A percentile compares a stretch with the other conserved stretches of the same genome.
These are phyloP conservation scores for Diplodia mutila DNA, from an alignment of 2,329 filamentous ascomycete genomes.

Conservation along the genomic window DNA sequence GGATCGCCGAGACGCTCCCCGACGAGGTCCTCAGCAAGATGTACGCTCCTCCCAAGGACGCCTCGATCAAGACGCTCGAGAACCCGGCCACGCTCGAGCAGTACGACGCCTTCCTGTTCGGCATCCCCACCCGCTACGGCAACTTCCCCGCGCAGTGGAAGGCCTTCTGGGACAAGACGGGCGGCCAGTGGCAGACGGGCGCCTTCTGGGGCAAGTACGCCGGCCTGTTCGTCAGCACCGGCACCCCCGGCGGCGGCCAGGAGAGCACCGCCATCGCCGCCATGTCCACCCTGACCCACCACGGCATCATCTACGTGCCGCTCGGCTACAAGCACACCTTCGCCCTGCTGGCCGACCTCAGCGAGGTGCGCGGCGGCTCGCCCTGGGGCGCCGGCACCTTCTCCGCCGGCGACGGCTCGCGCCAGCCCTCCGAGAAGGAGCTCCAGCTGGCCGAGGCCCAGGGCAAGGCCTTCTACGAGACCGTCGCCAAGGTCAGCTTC, in stretches of 20 bases:
- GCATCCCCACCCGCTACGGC: constrained; percentile 93
- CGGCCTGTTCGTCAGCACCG: constrained; percentile 90
- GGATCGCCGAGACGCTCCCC: constrained; percentile 82
- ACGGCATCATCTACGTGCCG: constrained; percentile 96
- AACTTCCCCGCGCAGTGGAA: constrained; percentile 98
- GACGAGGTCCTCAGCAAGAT: constrained; percentile 86
- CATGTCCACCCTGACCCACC: constrained; percentile 86
- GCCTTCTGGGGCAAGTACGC: constrained; percentile 85
- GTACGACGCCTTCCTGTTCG: constrained; percentile 90
- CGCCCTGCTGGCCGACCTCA: constrained; percentile 67
- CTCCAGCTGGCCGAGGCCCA: constrained; percentile 78
- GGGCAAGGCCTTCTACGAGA: constrained; percentile 82
- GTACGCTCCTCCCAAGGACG: constrained; percentile 79
- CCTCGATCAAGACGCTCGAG: constrained; percentile 65
- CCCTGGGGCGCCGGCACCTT: constrained; percentile 97
- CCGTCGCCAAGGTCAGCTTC: constrained; percentile 70
- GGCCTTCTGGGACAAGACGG: constrained; percentile 88
- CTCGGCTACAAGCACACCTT: constrained; percentile 88
- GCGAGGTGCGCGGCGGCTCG: constrained; percentile 81
- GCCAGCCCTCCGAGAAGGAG: constrained; percentile 77
- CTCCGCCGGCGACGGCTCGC: constrained; percentile 75
- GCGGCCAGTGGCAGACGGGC: constrained; percentile 79
- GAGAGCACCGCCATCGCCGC: constrained; percentile 81
- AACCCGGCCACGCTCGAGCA: constrained; percentile 64
- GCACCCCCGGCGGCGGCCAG: constrained; percentile 83